Base-by-base conservation (phyloP, 148 eudicot genomes). In the Spergularia marina region DNA sequence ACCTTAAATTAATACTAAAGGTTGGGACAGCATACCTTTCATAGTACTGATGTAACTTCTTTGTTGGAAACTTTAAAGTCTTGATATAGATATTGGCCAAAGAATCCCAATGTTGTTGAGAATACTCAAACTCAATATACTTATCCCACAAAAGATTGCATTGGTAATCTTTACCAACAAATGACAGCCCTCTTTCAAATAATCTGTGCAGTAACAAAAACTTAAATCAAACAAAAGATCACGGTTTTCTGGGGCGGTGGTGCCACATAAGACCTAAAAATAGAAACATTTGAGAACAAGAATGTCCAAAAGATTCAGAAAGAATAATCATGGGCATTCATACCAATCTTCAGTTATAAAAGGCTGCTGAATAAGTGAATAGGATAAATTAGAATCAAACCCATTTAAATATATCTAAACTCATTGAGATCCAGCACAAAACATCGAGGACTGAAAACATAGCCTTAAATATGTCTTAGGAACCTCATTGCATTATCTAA, bases 81-180 rank as follows among this genome's bases (percentile, higher is more conserved):
- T 83, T 85, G 73, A 91, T 79, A 76, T 90, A 87, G 74, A 92
- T 86, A 44, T 78, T 85, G 41, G 91, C 88, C 84, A 94, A 89
- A 74, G 84, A 86, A 69, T 69, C 82, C 97, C 97, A 94, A n/a
- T 88, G 87, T 72, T 94, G 88, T 81, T 87, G 91, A 85, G 91
- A 84, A 73, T 79, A 90, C 84, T 91, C 97, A 79, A 81, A 94
- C 76, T 85, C 87, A 64, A 91, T 80, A 84, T 88, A 94, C 68
- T 82, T 86, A 78, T 94, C 95, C 98, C 98, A 94, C 51, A 94
- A 76, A 63, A 66, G 79, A 86, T 91, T 83, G 76, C 96, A 91
- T 53, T 74, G 79, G 83, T 88, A 94, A 82, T 94, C 97, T 76
- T 84, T 94, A 76, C 91, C 96, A 74, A 94, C 90, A 84, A 79